Conservation (phyloP, 306 rosid species). For the Medicago ruthenica region DNA sequence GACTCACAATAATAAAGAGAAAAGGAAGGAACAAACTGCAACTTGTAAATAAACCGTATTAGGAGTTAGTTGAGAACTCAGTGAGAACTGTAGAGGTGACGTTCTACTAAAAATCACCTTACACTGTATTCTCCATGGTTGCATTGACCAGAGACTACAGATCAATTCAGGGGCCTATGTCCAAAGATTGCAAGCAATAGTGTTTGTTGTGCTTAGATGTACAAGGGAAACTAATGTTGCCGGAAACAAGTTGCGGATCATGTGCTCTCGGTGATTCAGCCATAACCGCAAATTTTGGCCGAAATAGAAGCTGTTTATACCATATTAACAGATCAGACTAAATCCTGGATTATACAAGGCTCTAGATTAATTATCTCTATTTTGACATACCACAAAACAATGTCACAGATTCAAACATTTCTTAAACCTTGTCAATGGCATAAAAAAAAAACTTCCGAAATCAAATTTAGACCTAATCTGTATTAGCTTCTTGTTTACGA, state of each 20-base stretch:
- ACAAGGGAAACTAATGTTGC: too few relatives aligned
- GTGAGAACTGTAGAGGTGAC: not conserved
- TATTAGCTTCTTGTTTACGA: not conserved
- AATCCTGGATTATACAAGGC: not conserved
- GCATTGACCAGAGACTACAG: not conserved
- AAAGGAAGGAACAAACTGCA: not conserved
- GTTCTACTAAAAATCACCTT: not conserved
- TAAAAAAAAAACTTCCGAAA: not conserved
- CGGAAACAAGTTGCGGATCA: too few relatives aligned
- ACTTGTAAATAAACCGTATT: not conserved
- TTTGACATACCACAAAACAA: slow-evolving; percentile 13
- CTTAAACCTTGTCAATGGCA: slow-evolving; percentile 22
- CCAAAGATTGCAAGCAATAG: too few relatives aligned
- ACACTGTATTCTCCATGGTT: not conserved
- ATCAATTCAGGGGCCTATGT: not conserved
- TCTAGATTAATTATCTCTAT: not conserved
- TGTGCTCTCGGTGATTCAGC: too few relatives aligned
- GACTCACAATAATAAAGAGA: not conserved
- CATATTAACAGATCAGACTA: not conserved
- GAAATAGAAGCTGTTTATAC: not conserved
- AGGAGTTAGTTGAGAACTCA: not conserved
- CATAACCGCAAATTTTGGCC: not conserved
- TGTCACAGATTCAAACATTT: slow-evolving; percentile 9
- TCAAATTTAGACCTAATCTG: not conserved
- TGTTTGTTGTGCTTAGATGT: too few relatives aligned